Evolutionary conservation across 140 eudicot genomes (phyloP), one percentile per base, ranked within the genome.

Genomic region (Flaveria floridana): DNA sequence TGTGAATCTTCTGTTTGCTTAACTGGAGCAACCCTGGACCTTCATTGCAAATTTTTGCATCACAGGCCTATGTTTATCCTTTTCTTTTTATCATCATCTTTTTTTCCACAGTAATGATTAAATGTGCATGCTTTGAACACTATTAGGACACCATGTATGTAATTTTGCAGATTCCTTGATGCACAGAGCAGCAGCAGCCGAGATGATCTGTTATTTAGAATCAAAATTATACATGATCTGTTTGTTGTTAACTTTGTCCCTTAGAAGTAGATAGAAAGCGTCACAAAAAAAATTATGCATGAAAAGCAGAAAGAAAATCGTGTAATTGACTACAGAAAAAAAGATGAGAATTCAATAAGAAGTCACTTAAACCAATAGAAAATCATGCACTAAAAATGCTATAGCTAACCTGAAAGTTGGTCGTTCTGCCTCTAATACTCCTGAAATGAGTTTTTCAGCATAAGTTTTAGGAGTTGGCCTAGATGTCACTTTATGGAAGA

Each of bases 341-440:
- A 37, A 75, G 4, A 9, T 55, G 14, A 75, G 37, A 12, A 71
- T 8, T 28, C 20, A 64, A 68, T 13, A 41, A 80, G 2, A 55
- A 6, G 34, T 8, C 47, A 57, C 48, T 18, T 34, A 10, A 12
- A 37, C 46, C 59, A 61, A 80, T 8, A 47, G 16, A 42, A 9
- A 20, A 68, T 39, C 44, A 15, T 74, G 44, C 51, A 75, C n/a
- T 42, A 1, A 7, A 62, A 13, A 47, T 50, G 66, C 25, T 68
- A 71, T 75, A 78, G 74, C 51, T 71, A 55, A 91, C 99, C 99
- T 94, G 79, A 94, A 82, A 74, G 85, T 78, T 10, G 89, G 86
- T 13, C 90, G 85, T 81, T 94, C 99, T 42, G 95, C 99, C 77
- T 90, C 99, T 84, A 94, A 66, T 68, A 94, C 97, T 4, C 87